Evolutionary conservation across 106 monocot species (phyloP).

Genomic region (Apostasia ramifera): DNA sequence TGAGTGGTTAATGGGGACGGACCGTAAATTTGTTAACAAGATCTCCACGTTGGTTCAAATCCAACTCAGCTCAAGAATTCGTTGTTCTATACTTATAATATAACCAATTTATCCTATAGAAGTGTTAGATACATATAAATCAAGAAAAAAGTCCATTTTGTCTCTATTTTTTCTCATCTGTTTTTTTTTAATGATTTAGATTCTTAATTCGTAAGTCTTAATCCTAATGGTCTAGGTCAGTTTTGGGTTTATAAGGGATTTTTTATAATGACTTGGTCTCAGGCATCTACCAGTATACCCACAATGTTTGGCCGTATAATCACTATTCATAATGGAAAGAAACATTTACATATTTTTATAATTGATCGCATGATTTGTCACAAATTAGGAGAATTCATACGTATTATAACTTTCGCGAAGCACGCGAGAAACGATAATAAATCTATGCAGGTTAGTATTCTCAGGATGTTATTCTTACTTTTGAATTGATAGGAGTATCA

Average conservation of each 20-base stretch:
- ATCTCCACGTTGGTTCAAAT: conserved; percentile 16
- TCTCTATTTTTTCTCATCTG: background rate
- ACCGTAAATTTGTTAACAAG: conserved; percentile 17
- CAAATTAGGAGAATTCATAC: conserved; percentile 2
- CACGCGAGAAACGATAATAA: background rate
- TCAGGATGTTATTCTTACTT: background rate
- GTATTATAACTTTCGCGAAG: background rate
- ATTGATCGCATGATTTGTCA: conserved; percentile 11
- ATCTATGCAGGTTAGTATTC: background rate
- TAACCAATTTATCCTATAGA: background rate
- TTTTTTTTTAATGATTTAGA: background rate
- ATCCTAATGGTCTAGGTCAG: no score
- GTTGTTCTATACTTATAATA: background rate
- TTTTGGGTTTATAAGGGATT: no score
- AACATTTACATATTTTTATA: conserved; percentile 7
- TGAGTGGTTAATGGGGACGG: conserved; percentile 15
- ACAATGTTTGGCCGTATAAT: conserved; percentile 1
- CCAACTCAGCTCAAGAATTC: conserved; percentile 17
- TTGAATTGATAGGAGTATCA: background rate
- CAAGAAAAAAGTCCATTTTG: background rate
- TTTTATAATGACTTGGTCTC: background rate
- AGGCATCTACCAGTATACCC: background rate
- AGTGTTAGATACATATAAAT: background rate
- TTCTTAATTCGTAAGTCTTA: background rate
- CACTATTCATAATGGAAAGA: conserved; percentile 17